Percentiles rank a stretch among this genome's conserved stretches.
Conservation (phyloP, 345 rosid genomes). For the Euphorbia pulcherrima region DNA sequence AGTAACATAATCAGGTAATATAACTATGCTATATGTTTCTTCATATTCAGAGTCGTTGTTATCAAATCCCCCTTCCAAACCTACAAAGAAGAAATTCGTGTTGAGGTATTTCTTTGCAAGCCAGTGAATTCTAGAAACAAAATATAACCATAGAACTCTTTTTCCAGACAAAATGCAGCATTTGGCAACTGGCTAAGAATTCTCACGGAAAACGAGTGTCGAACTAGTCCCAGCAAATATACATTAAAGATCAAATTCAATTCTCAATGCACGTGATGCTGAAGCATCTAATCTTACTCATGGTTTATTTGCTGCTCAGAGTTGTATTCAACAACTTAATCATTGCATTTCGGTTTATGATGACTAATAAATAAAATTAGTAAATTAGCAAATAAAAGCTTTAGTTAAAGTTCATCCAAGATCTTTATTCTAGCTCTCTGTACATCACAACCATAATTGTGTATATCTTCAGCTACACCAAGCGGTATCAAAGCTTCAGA, state of each 20-base stretch:
- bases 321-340: no score
- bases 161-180: neutral
- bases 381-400: neutral
- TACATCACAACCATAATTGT: neutral
- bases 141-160: neutral
- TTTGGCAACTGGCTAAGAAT: neutral
- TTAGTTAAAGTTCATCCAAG: no score
- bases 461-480: neutral
- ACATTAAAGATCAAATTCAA: neutral
- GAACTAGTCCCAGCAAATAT: neutral
- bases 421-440: no score
- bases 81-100: slow-evolving; percentile 35
- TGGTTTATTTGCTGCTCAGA: neutral
- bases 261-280: neutral
- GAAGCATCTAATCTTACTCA: neutral
- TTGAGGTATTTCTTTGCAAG: slow-evolving; percentile 3
- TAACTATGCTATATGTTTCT: slow-evolving; percentile 57
- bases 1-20: slow-evolving; percentile 68
- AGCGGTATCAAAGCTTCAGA: neutral
- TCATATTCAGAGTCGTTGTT: slow-evolving; percentile 80
- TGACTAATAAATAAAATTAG: neutral
- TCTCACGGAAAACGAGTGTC: neutral
- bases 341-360: no score
- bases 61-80: slow-evolving; percentile 93
- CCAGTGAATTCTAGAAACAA: slow-evolving; percentile 5